Base-by-base conservation (phyloP, 306 rosid genomes). In the Sesbania bispinosa region DNA sequence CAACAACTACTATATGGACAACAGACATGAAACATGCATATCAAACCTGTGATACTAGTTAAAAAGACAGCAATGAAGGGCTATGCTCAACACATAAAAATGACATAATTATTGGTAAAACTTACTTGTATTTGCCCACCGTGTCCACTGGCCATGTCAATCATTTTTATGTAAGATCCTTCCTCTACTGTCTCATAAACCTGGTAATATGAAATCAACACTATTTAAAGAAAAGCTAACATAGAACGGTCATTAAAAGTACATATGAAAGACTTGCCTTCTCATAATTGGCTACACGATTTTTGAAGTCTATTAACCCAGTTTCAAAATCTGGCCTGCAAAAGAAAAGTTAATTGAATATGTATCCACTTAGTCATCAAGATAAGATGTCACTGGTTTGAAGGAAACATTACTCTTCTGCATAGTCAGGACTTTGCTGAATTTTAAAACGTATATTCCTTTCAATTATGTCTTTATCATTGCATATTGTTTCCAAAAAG, bases 371-470 rank as follows among this genome's bases (percentile, higher is more conserved):
- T 27, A 71, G 42, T 76, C 51, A 68, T 66, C 38, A 63, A 72
- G 48, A 62, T 42, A 80, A 43, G 58, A 67, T 66, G 55, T 16
- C 75, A 64, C 29, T 55, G 84, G 45, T 66, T 46, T 38, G 71
- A 27, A 83, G 38, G 73, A 73, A 39, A 86, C 71, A 87, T 85
- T 92, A 94, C 97, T 80, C 88, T 79, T 91, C 99, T 24, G 97
- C 91, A 85, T 95, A 95, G 81, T 95, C 99, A 48, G 99, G 97
- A 73, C 99, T 95, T 79, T 91, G 97, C 75, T 91, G 99, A 77
- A 95, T 91, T 83, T 95, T 95, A 45, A 86, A 97, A 67, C 96
- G 96, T 79, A 91, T 91, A 69, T 95, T 95, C 77, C 99, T 88
- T 85, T 95, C 97, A 68, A 95, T 89, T 77, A 91, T 91, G 39